Conservation (phyloP, 495 filamentous ascomycete genomes). For the Neurospora sp. region DNA sequence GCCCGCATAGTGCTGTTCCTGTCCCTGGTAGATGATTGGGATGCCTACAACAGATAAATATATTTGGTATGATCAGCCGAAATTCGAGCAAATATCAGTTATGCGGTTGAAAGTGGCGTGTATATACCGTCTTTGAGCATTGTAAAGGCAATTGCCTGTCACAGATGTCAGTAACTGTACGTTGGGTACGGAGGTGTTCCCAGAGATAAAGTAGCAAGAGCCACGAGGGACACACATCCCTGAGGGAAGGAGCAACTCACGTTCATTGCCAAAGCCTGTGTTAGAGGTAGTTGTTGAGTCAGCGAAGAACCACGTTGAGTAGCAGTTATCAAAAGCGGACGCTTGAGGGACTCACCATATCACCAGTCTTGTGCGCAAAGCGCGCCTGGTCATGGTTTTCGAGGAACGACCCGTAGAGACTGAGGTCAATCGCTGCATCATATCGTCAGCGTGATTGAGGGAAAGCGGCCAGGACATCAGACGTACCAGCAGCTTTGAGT, state of each 20-base stretch:
- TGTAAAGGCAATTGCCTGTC: constrained; percentile 61
- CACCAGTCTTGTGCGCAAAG: constrained; percentile 48
- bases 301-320: background rate
- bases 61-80: background rate
- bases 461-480: background rate
- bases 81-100: background rate
- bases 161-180: constrained; percentile 28
- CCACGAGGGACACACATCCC: constrained; percentile 8
- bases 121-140: constrained; percentile 49
- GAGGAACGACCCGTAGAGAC: constrained; percentile 59
- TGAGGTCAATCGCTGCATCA: constrained; percentile 45
- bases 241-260: constrained; percentile 3
- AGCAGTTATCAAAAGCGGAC: background rate
- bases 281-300: background rate
- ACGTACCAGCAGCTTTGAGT: constrained; percentile 30
- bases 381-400: constrained; percentile 74
- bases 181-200: background rate
- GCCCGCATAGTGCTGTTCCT: constrained; percentile 63
- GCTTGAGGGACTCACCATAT: constrained; percentile 23
- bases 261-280: constrained; percentile 16
- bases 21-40: constrained; percentile 43
- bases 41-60: constrained; percentile 17
- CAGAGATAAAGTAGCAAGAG: background rate
- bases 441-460: background rate
- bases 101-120: constrained; percentile 7